A percentile compares a stretch with the other conserved stretches of the same genome.
Evolutionary conservation across 108 stramenopile species (phyloP).

Genomic region (Skeletonema costatum): DNA sequence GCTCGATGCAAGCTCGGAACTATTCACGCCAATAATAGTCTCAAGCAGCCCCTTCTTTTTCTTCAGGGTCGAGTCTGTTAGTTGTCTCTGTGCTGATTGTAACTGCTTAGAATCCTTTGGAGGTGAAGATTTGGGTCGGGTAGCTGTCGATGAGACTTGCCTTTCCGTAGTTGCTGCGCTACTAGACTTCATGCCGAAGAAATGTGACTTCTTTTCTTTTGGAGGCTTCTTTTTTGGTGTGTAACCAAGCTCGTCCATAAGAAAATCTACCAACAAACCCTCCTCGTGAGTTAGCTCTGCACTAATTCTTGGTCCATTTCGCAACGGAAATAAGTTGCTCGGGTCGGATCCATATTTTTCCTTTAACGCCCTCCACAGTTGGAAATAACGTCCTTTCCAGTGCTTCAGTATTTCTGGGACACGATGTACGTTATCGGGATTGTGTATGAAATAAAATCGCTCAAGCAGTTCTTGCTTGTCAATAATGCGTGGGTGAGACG

Average conservation of each 20-base stretch:
- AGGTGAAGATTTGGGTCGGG: constrained; percentile 31
- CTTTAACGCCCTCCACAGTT: constrained; percentile 69
- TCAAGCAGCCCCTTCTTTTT: constrained; percentile 23
- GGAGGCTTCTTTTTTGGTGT: constrained; percentile 27
- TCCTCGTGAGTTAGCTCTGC: constrained; percentile 73
- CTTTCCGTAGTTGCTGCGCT: not conserved
- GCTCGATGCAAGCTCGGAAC: constrained; percentile 23
- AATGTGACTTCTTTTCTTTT: not conserved
- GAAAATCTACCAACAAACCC: constrained; percentile 60
- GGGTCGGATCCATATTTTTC: constrained; percentile 85
- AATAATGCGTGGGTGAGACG: constrained; percentile 64
- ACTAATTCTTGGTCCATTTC: constrained; percentile 50
- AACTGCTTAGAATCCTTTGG: constrained; percentile 39
- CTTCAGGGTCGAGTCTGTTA: constrained; percentile 30
- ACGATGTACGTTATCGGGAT: constrained; percentile 72
- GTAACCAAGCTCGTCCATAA: constrained; percentile 72
- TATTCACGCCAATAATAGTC: constrained; percentile 19
- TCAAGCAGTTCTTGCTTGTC: constrained; percentile 72
- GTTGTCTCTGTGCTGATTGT: constrained; percentile 35
- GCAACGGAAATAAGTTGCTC: constrained; percentile 66
- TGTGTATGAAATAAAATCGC: constrained; percentile 78
- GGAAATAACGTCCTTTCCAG: constrained; percentile 78
- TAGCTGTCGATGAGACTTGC: not conserved
- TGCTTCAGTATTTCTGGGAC: constrained; percentile 63
- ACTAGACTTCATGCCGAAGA: not conserved